Evolutionary conservation across 768 basidiomycete species (phyloP), one percentile per base, ranked within the genome.

Genomic region (Tylopilus sp.): DNA sequence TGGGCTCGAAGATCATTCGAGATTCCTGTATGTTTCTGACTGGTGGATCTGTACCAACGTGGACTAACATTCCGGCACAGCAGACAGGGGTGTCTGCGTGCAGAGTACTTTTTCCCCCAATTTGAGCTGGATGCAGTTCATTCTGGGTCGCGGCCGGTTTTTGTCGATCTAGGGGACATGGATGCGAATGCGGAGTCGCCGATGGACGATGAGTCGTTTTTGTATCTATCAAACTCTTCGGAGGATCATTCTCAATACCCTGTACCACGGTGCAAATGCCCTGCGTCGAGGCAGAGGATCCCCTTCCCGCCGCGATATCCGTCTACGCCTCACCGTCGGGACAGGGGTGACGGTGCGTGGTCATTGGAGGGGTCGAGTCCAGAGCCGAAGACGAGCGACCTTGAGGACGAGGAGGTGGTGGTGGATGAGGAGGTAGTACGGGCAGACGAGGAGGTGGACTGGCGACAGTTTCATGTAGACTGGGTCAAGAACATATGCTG

Each of bases 401-500:
- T 58, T 12, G 67, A 60, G 47, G 64, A 64, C 53, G 71, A 73
- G 41, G 71, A 69, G 10, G n/a, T 18, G 1, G n/a, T 18, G 1
- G 64, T 68, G 38, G 73, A 77, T 4, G 64, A 68, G 35, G 73
- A 77, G 5, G 15, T 25, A 3, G 31, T 50, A 18, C 5, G 50
- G 44, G 44, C 50, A 11, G 47, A 55, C 6, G 33, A 36, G 15
- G 36, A 18, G 36, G 36, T 18, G 21, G 47, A 83, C 61, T 83
- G 81, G 81, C 73, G 79, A 4, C 75, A 80, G 61, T 82, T 82
- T 49, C 80, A 82, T 55, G 67, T 71, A 17, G 76, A 80, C 43
- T 68, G 79, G 56, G 45, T 70, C 3, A 53, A 41, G 25, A 57
- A 50, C 22, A 48, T 64, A 17, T 57, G 42, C 31, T 31, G 31